Conservation (phyloP, 495 filamentous ascomycete species). For the Tuber magnatum region DNA sequence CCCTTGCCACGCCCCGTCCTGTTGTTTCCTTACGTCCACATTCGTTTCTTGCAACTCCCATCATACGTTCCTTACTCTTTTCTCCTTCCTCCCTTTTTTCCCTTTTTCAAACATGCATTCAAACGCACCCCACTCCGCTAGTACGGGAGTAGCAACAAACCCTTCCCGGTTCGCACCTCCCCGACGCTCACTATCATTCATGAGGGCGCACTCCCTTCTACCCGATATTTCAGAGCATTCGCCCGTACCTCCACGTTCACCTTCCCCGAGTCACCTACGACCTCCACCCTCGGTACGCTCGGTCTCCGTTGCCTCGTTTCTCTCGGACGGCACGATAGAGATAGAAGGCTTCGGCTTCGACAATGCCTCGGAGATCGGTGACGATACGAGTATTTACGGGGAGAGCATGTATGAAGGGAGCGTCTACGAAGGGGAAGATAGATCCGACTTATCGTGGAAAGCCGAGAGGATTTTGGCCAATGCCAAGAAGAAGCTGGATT, state of each 20-base stretch:
- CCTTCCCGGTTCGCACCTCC: constrained; percentile 22
- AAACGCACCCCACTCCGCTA: neutral
- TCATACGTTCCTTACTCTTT: constrained; percentile 1
- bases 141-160: constrained; percentile 5
- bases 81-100: neutral
- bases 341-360: constrained; percentile 41
- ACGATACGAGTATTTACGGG: constrained; percentile 31
- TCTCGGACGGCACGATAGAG: constrained; percentile 40
- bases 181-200: constrained; percentile 29
- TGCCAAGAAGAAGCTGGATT: constrained; percentile 40
- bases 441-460: constrained; percentile 30
- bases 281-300: constrained; percentile 20
- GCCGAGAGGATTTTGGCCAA: constrained; percentile 39
- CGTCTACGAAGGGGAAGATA: constrained; percentile 33
- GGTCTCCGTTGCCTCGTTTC: constrained; percentile 38
- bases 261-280: constrained; percentile 11
- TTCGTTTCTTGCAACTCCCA: neutral
- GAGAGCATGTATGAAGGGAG: constrained; percentile 39
- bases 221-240: constrained; percentile 40
- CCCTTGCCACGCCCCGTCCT: neutral
- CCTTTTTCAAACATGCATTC: neutral
- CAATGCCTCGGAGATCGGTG: constrained; percentile 35
- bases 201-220: constrained; percentile 27
- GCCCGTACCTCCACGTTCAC: constrained; percentile 30
- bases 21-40: constrained; percentile 5